Evolutionary conservation across 331 rosid species (phyloP).

Genomic region (Pyrus hybrid): DNA sequence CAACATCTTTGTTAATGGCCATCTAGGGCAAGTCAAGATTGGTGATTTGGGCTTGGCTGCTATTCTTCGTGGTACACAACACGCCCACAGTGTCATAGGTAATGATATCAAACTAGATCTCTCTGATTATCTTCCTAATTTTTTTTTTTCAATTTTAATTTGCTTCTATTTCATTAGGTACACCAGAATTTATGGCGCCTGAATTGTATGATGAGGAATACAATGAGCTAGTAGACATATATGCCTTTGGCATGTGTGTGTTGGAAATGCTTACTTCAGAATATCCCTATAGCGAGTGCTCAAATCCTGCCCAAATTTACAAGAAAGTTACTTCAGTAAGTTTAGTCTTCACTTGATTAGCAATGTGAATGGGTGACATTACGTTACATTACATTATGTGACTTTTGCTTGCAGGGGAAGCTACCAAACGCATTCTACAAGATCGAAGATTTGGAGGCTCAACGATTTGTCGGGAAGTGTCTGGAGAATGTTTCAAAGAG

Average conservation of each 20-base stretch:
- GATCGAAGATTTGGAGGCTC: constrained; percentile 63
- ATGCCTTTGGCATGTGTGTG: constrained; percentile 91
- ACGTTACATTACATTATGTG: neutral
- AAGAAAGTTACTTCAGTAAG: constrained; percentile 85
- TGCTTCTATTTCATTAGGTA: constrained; percentile 34
- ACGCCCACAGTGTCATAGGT: constrained; percentile 86
- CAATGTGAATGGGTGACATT: neutral
- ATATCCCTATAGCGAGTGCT: constrained; percentile 77
- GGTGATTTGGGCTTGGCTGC: constrained; percentile 68
- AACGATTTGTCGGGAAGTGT: constrained; percentile 61
- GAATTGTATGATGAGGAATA: constrained; percentile 87
- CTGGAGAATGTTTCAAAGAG: constrained; percentile 57
- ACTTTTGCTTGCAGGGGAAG: constrained; percentile 47
- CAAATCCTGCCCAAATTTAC: constrained; percentile 92
- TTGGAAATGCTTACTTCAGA: constrained; percentile 82
- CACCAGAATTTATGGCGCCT: constrained; percentile 98
- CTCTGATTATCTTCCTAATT: neutral
- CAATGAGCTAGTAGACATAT: constrained; percentile 71
- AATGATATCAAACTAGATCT: constrained; percentile 9
- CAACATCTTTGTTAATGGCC: no score
- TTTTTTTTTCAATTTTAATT: neutral
- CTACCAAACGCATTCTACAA: constrained; percentile 58
- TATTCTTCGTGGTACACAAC: constrained; percentile 57
- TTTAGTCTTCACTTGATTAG: neutral
- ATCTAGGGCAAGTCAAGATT: no score